Conservation (phyloP, 2,329 filamentous ascomycete genomes). For the Colletotrichum godetiae region DNA sequence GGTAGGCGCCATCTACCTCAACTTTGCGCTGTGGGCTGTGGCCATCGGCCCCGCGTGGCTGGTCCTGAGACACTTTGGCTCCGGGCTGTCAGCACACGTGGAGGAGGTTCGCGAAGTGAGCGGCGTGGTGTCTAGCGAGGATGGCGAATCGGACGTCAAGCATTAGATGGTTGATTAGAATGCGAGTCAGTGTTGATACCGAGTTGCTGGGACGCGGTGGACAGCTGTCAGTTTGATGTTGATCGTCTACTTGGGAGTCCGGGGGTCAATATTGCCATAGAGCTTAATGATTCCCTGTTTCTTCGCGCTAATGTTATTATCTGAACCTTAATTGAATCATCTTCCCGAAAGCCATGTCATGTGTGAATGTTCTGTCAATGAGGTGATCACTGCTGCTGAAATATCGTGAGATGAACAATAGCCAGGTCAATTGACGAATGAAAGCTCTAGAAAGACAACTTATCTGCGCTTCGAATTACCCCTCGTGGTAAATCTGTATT, state of each 20-base stretch:
- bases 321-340: not conserved
- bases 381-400: not conserved
- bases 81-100: not conserved
- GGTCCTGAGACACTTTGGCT: conserved; percentile 68
- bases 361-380: not conserved
- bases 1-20: conserved; percentile 76
- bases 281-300: not conserved
- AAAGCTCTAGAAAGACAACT: not conserved
- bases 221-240: not conserved
- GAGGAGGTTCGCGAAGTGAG: conserved; percentile 1
- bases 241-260: not conserved
- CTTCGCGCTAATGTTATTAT: not conserved
- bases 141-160: conserved; percentile 33
- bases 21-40: conserved; percentile 75
- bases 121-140: conserved; percentile 31
- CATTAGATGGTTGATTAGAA: not conserved
- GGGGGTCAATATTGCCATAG: not conserved
- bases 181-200: not conserved
- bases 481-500: not conserved
- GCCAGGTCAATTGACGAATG: not conserved
- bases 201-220: not conserved
- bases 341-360: too few relatives aligned
- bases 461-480: conserved; percentile 10
- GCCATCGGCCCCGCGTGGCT: conserved; percentile 75
- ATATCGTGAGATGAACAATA: not conserved